Percentiles rank a stretch among this genome's conserved stretches.
Evolutionary conservation across 2,329 filamentous ascomycete species (phyloP).

Genomic region (Fusarium sp.): DNA sequence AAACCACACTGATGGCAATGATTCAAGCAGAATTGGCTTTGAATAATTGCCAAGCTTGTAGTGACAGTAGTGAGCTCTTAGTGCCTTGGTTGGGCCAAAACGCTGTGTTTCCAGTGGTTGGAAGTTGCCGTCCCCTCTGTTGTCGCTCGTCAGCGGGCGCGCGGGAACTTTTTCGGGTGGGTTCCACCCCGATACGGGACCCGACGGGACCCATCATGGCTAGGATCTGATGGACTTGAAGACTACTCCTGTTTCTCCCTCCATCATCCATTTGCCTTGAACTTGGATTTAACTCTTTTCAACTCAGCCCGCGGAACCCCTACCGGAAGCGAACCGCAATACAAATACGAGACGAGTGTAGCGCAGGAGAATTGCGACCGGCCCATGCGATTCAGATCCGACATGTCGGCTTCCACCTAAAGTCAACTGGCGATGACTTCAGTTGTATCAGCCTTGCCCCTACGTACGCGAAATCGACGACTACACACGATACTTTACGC

Average conservation of each 20-base stretch:
- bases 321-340: not conserved
- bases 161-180: not conserved
- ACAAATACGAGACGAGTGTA: not conserved
- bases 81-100: constrained; percentile 10
- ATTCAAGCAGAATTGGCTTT: not conserved
- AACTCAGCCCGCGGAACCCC: not conserved
- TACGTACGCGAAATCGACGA: constrained; percentile 24
- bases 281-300: not conserved
- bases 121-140: constrained; percentile 21
- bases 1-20: not conserved
- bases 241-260: not conserved
- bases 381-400: not conserved
- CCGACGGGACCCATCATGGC: constrained; percentile 5
- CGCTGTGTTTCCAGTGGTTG: constrained; percentile 15
- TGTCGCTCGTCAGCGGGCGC: constrained; percentile 8
- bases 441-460: constrained; percentile 20
- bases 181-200: not conserved
- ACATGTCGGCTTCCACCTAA: constrained; percentile 35
- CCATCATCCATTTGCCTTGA: constrained; percentile 3
- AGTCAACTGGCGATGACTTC: constrained; percentile 22
- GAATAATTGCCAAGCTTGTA: constrained; percentile 7
- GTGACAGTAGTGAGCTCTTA: constrained; percentile 1
- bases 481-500: constrained; percentile 17
- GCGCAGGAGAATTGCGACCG: not conserved
- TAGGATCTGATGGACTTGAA: constrained; percentile 3